These are phyloP conservation scores for Hydrangea macrophylla DNA, from an alignment of 148 eudicot genomes.

Conservation along the genomic window DNA sequence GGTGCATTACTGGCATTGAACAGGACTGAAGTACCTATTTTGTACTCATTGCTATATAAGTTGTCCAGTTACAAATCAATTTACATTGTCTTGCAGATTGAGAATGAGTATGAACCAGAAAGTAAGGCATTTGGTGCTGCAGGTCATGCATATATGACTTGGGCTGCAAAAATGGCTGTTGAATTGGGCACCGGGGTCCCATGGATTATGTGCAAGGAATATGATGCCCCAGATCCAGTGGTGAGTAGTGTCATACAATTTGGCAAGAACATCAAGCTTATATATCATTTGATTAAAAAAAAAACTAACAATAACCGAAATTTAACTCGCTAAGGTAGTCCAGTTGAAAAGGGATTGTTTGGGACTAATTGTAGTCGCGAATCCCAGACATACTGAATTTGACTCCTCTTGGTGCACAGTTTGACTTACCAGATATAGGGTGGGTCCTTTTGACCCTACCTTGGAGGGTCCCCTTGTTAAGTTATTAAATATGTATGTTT, in stretches of 20 bases:
- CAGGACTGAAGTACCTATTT: background rate
- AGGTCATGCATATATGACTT: constrained; percentile 71
- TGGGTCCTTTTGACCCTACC: too few relatives aligned
- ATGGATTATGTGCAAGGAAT: constrained; percentile 97
- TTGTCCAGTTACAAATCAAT: background rate
- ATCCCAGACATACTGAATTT: too few relatives aligned
- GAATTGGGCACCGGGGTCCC: constrained; percentile 80
- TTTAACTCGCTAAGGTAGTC: too few relatives aligned
- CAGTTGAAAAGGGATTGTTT: too few relatives aligned
- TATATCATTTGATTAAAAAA: too few relatives aligned
- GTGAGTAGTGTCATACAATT: constrained; percentile 31
- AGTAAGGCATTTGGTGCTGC: constrained; percentile 47
- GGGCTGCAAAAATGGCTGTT: constrained; percentile 96
- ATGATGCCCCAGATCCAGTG: constrained; percentile 88
- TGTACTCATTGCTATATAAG: background rate
- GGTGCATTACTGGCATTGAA: background rate
- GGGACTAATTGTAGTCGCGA: too few relatives aligned
- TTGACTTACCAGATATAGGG: too few relatives aligned
- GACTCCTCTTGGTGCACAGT: too few relatives aligned
- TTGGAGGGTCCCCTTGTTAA: too few relatives aligned
- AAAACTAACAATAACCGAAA: too few relatives aligned
- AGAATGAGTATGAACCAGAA: constrained; percentile 76
- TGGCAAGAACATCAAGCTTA: background rate
- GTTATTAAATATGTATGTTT: too few relatives aligned
- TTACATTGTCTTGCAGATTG: constrained; percentile 46